Evolutionary conservation across 805 yeast genomes (phyloP), one percentile per base, ranked within the genome.

Genomic region (Candida odintsovae): DNA sequence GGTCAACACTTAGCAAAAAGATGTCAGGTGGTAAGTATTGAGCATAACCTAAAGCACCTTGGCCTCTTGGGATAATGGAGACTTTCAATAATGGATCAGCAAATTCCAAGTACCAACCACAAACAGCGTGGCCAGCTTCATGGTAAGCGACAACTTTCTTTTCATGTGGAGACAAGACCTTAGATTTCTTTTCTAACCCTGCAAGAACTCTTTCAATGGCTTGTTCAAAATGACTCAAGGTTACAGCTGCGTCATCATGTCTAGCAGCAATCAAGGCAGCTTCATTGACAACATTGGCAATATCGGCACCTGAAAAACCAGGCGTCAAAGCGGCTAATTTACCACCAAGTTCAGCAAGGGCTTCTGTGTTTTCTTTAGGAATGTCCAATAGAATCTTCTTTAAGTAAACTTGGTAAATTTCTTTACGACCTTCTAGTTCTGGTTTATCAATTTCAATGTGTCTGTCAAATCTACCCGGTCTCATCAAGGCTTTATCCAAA

Each of bases 41-140:
- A 4, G 97, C 97, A 64, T 90, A 90, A n/a, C 97, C 97, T 46
- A 90, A 71, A 13, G 96, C 96, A 43, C 96, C 96, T 65, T 86
- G 87, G 20, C 97, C 97, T 66, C 96, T 80, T 47, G 97, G 97
- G 51, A 90, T 87, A 55, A 90, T 90, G 19, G 95, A 85, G n/a
- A 90, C 97, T 66, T 90, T 90, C 49, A 90, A 77, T 49, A 90
- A 70, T 8, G 97, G 97, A 64, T 90, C 96, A 11, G 97, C 97
- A 68, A 70, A 81, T 67, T 82, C 78, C 61, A 90, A 73, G 62
- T 72, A 88, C 97, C 97, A 90, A 20, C 97, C 97, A 67, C 96
- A 86, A 42, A 90, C 84, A 4, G 97, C 97, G 65, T 90, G 97
- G 0, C 97, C 97, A 2, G 97, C 97, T 68, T 90, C 97, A 66